Evolutionary conservation across 2,329 filamentous ascomycete genomes (phyloP).

Genomic region (Huntiella omanensis): DNA sequence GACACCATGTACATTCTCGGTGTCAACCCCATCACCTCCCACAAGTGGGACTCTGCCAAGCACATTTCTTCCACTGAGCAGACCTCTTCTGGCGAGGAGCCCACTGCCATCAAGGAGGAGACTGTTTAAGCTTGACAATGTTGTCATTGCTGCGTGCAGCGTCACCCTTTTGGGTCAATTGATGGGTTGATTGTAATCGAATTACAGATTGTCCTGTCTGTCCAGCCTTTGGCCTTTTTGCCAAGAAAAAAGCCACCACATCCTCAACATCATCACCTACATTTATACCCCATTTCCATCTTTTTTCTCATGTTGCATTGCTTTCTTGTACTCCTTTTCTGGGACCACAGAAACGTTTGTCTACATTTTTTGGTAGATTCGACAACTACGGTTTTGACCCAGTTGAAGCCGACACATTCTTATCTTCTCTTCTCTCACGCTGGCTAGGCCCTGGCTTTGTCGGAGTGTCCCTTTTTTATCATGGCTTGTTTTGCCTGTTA

Average conservation of each 20-base stretch:
- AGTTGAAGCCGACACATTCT: no score
- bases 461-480: conserved; percentile 2
- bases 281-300: not conserved
- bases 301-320: no score
- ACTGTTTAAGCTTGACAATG: conserved; percentile 3
- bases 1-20: conserved; percentile 51
- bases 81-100: conserved; percentile 10
- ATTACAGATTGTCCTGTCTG: not conserved
- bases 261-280: not conserved
- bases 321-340: conserved; percentile 1
- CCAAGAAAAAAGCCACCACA: not conserved
- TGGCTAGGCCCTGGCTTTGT: not conserved
- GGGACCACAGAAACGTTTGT: not conserved
- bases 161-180: not conserved
- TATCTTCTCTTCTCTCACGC: no score
- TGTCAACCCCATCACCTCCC: conserved; percentile 30
- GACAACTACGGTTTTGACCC: not conserved
- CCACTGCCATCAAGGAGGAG: conserved; percentile 8
- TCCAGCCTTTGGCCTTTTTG: no score
- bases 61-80: conserved; percentile 9
- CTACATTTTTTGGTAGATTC: not conserved
- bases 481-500: conserved; percentile 2
- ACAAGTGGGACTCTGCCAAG: conserved; percentile 18
- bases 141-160: not conserved
- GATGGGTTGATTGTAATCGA: not conserved